Percentiles rank a stretch among this genome's conserved stretches.
Evolutionary conservation across 768 basidiomycete genomes (phyloP).

Genomic region (Sarcomyxa edulis): DNA sequence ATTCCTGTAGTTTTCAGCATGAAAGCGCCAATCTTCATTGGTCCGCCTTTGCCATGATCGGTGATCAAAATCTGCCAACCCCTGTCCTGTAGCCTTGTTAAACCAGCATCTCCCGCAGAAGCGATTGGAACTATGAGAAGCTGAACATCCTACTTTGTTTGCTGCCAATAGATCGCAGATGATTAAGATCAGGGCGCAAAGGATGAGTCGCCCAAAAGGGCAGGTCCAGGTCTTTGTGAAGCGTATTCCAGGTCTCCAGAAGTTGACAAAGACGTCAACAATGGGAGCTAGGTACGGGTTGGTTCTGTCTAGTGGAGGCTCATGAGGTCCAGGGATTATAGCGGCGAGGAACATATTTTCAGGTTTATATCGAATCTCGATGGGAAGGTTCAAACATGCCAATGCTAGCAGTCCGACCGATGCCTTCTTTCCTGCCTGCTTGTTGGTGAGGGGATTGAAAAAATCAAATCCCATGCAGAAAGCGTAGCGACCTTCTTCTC

Average conservation of each 20-base stretch:
- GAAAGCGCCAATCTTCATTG: constrained; percentile 1
- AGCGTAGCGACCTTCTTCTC: constrained; percentile 18
- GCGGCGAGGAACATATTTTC: constrained; percentile 30
- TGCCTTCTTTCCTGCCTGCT: constrained; percentile 15
- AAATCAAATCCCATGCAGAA: constrained; percentile 28
- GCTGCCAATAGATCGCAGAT: constrained; percentile 33
- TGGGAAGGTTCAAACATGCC: constrained; percentile 31
- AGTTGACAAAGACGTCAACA: constrained; percentile 17
- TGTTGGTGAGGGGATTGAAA: constrained; percentile 28
- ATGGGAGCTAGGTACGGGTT: constrained; percentile 21
- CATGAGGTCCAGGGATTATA: constrained; percentile 28
- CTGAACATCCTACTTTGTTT: constrained; percentile 16
- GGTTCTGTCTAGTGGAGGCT: constrained; percentile 18
- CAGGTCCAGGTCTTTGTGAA: constrained; percentile 13
- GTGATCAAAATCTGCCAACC: constrained; percentile 10
- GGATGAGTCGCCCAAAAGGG: constrained; percentile 14
- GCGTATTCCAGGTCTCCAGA: constrained; percentile 25
- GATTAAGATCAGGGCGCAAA: constrained; percentile 18
- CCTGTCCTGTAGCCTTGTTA: too few species aligned
- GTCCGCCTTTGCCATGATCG: constrained; percentile 11
- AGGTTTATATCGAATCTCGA: constrained; percentile 16
- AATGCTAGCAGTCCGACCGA: constrained; percentile 27
- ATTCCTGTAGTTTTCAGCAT: constrained; percentile 12
- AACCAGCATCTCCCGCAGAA: constrained; percentile 13
- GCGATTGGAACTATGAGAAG: constrained; percentile 10